phyloP scores from a whole-genome alignment of 176 grass and related monocot genomes.

The Carex parvula region DNA sequence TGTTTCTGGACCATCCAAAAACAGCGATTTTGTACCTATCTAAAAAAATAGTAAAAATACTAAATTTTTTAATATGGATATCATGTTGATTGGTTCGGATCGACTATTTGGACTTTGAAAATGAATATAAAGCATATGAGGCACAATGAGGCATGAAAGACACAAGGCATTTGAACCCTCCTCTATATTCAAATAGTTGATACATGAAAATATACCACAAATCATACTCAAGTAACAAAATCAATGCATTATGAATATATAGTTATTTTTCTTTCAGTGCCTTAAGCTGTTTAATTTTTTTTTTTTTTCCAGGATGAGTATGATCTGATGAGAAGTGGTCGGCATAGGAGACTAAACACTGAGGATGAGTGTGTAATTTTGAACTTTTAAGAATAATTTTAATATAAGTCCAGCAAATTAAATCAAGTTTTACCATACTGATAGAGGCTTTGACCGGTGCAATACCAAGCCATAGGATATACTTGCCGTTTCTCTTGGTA shows the following conservation, averaged over 20 bases:
- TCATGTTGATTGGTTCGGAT: too few relatives aligned
- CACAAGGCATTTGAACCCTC: too few relatives aligned
- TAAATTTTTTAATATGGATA: too few relatives aligned
- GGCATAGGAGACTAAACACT: constrained; percentile 56
- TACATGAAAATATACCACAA: not conserved
- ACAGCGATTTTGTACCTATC: too few relatives aligned
- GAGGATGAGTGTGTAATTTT: constrained; percentile 60
- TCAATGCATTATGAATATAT: constrained; percentile 12
- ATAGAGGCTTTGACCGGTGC: not conserved
- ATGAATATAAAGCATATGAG: too few relatives aligned
- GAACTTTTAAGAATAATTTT: not conserved
- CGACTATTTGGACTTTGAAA: too few relatives aligned
- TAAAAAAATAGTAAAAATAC: too few relatives aligned
- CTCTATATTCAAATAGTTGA: not conserved
- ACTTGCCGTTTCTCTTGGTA: not conserved
- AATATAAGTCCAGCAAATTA: not conserved
- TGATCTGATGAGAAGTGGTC: constrained; percentile 46
- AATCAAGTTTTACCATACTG: not conserved
- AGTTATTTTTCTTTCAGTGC: not conserved
- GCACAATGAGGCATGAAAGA: too few relatives aligned
- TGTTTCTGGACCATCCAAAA: too few relatives aligned
- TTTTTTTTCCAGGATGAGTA: constrained; percentile 58
- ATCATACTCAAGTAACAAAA: not conserved
- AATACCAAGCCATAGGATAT: not conserved
- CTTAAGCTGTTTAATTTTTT: constrained; percentile 22